phyloP scores from a whole-genome alignment of 164 flowering plant species.

The Vitis amurensis region DNA sequence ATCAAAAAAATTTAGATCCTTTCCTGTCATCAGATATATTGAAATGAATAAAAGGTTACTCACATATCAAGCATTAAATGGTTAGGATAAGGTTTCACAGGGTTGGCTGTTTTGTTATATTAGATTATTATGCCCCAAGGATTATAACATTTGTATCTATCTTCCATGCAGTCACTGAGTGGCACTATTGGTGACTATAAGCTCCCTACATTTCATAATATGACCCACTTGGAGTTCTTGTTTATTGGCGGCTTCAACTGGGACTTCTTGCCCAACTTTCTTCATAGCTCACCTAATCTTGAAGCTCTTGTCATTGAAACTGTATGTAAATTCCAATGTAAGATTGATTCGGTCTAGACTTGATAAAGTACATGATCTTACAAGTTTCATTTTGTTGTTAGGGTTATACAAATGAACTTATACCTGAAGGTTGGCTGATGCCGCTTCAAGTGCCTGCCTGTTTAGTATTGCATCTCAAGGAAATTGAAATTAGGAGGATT shows the following conservation, averaged over 20 bases:
- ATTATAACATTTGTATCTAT: background rate
- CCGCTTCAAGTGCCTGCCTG: no score
- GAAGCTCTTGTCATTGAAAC: slow-evolving; percentile 1
- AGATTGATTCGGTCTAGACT: no score
- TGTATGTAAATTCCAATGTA: no score
- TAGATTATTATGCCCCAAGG: no score
- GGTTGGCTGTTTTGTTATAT: background rate
- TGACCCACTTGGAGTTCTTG: slow-evolving; percentile 11
- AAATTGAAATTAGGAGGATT: no score
- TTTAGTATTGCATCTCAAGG: no score
- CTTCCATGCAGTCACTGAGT: background rate
- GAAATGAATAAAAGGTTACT: background rate
- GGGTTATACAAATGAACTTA: no score
- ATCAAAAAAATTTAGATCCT: no score
- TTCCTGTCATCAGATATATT: no score
- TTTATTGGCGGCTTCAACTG: background rate
- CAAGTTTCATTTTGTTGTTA: no score
- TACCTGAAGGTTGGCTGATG: no score
- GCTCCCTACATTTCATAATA: slow-evolving; percentile 13
- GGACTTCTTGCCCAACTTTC: slow-evolving; percentile 1
- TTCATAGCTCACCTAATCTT: slow-evolving; percentile 16
- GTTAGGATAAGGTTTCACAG: background rate
- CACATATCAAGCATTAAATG: background rate
- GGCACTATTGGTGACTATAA: background rate
- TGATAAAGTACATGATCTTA: no score